Base-by-base conservation (phyloP, 805 yeast species). In the Yueomyces sp. region DNA sequence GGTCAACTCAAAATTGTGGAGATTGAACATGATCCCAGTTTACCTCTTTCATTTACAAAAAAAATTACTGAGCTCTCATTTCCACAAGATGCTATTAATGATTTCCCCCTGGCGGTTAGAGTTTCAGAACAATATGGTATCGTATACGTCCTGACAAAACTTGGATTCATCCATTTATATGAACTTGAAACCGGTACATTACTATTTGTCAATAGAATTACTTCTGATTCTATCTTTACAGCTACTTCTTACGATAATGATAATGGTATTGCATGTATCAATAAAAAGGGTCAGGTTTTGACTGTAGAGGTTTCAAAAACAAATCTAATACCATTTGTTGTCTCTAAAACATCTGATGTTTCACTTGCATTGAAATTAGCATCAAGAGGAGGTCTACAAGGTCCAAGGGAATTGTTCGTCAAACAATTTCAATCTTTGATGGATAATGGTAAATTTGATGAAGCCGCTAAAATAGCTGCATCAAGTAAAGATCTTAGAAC, bases 401-500 rank as follows among this genome's bases (percentile, higher is more conserved):
- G 98, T 52, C 97, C 97, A 41, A 98, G 92, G 62, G 80, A 79
- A 56, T 72, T 92, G 49, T 88, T 92, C 65, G 67, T 73, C 47
- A 95, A 87, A 65, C 97, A 90, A 66, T 92, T 92, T 68, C 94
- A 87, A 57, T 79, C 79, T 61, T 74, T 81, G 55, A 72, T 92
- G 56, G 76, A 77, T 51, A 78, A 79, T 52, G 96, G 96, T 52
- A 90, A 87, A 61, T 92, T 87, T 59, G 72, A 79, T 44, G 80
- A 81, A 54, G 98, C 98, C 43, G 98, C 97, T 40, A 86, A 86
- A 67, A 85, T 90, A 47, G 98, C 98, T 37, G 97, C 97, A 11
- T 81, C 95, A 36, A 85, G 95, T n/a, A 86, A 86, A 45, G 86
- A 85, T 57, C 71, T 92, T 65, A 80, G 99, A 70, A 88, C 95